Conservation (phyloP, 2,329 filamentous ascomycete genomes). For the Monosporascus sp. region DNA sequence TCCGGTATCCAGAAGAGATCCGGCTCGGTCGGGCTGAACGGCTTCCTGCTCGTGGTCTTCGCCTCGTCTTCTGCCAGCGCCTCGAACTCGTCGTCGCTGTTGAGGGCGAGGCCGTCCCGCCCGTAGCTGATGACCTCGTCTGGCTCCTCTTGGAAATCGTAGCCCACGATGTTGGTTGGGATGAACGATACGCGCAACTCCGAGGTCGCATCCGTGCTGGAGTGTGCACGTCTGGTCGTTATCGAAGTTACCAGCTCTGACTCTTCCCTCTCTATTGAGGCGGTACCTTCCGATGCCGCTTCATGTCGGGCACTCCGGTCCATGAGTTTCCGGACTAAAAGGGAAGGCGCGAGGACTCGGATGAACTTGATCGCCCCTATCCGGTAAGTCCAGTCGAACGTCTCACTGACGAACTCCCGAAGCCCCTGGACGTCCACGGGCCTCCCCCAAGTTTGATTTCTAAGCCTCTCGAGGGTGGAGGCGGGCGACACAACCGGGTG, state of each 20-base stretch:
- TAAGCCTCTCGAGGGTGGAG: slow-evolving; percentile 49
- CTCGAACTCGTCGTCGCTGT: slow-evolving; percentile 60
- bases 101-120: slow-evolving; percentile 52
- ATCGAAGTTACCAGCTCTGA: slow-evolving; percentile 58
- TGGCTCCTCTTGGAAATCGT: slow-evolving; percentile 69
- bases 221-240: slow-evolving; percentile 62
- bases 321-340: slow-evolving; percentile 60
- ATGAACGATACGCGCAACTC: slow-evolving; percentile 77
- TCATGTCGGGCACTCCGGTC: slow-evolving; percentile 29
- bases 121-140: slow-evolving; percentile 51
- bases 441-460: slow-evolving; percentile 53
- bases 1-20: slow-evolving; percentile 67
- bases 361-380: slow-evolving; percentile 81
- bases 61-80: slow-evolving; percentile 16
- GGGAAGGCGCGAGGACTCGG: slow-evolving; percentile 67
- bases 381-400: slow-evolving; percentile 80
- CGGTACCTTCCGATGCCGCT: slow-evolving; percentile 19
- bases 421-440: slow-evolving; percentile 61
- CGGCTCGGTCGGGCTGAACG: slow-evolving; percentile 60
- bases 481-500: slow-evolving; percentile 72
- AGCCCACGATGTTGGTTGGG: slow-evolving; percentile 69
- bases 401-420: slow-evolving; percentile 68
- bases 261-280: slow-evolving; percentile 39
- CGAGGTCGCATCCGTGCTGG: slow-evolving; percentile 65
- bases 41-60: slow-evolving; percentile 27